Evolutionary conservation across 495 filamentous ascomycete species (phyloP), one percentile per base, ranked within the genome.

Genomic region (Arthonia radiata): DNA sequence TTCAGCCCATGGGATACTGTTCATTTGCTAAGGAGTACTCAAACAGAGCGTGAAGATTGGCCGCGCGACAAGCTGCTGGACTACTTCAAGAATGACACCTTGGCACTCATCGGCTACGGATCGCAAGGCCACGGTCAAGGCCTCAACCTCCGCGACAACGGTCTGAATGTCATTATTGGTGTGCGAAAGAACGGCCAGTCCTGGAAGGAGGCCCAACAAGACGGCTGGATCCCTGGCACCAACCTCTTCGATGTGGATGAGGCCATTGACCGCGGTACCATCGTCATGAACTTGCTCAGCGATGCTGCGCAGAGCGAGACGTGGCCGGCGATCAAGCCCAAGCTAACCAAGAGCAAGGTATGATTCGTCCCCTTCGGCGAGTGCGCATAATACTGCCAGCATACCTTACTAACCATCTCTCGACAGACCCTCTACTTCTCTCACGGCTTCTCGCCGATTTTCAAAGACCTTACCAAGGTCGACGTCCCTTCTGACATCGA

Each of bases 41-140:
- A 46, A 40, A 18, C 38, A 82, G 86, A 97, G 70, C 82, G 86
- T 54, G 76, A 67, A 38, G 86, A 97, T 59, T 97, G 86, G 86
- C 86, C 86, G 39, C 65, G 70, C 49, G 83, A 93, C 62, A 92
- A 91, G 70, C 73, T 97, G 40, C 57, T 79, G 72, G 78, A 92
- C 25, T 97, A 78, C 68, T 94, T 97, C 75, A 94, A 94, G 70
- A 70, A 94, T 57, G 86, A 97, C 48, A 94, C 82, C 44, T 78
- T 97, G 43, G 86, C 89, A 34, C 73, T 97, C 41, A 97, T 97
- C 52, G 86, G 86, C 48, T 97, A 97, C 59, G 86, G 86, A 42
- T 94, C 89, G 38, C 86, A 97, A 61, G 72, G 86, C 38, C 86
- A 97, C 59, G 86, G 89, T 40, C 86, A 97, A 61, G 89, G 89